Conservation (phyloP, 305 asterid species). For the Petunia hybrid region DNA sequence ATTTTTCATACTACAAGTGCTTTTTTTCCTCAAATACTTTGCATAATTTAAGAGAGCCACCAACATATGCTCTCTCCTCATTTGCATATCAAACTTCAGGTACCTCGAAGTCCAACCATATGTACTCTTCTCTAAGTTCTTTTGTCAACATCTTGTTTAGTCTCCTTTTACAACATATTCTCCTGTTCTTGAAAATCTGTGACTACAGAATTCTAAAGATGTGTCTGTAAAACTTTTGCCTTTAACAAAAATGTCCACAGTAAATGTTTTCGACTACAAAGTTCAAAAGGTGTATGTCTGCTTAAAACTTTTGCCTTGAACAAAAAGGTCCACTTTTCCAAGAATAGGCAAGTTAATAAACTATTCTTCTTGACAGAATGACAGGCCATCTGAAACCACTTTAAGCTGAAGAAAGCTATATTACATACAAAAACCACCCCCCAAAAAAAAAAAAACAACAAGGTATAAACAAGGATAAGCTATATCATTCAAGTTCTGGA, state of each 20-base stretch:
- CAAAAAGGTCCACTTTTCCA: background rate
- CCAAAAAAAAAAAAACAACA: background rate
- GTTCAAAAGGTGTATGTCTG: background rate
- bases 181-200: background rate
- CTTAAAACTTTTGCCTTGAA: background rate
- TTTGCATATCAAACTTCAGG: background rate
- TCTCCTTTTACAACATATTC: slow-evolving; percentile 1
- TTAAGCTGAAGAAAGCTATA: background rate
- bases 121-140: background rate
- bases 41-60: background rate
- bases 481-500: background rate
- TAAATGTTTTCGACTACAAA: background rate
- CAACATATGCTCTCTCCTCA: background rate
- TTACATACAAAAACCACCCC: background rate
- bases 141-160: background rate
- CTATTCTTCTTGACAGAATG: background rate
- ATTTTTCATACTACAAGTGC: background rate
- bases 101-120: background rate
- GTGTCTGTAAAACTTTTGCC: slow-evolving; percentile 2
- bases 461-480: background rate
- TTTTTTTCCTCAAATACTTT: background rate
- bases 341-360: background rate
- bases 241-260: background rate
- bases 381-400: background rate
- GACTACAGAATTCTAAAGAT: background rate